Evolutionary conservation across 2,329 filamentous ascomycete species (phyloP), one percentile per base, ranked within the genome.

Genomic region (Aspergillus novofumigatus): DNA sequence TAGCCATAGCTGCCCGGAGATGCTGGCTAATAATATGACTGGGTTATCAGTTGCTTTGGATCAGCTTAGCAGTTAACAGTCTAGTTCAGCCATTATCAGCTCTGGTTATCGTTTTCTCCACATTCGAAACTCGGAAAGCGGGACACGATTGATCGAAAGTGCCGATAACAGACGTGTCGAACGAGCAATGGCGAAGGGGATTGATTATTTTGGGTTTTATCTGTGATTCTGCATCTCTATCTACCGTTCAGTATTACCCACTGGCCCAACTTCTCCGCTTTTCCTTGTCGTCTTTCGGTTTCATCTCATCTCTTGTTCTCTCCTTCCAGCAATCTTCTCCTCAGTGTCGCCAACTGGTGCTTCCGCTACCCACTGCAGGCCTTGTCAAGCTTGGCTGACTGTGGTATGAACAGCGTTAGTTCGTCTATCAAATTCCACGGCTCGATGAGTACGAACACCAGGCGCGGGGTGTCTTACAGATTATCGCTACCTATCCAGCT

Each of bases 361-460:
- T 56, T 28, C n/a, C 44, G 32, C 35, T 5, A 35, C 25, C 45
- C 32, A 52, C 23, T 48, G 26, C 59, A 62, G 5, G 32, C 32
- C 32, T 38, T 38, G 32, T 38, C 14, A 17, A 17, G 14, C 32
- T 38, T 3, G 32, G 14, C 32, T 38, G 32, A 38, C 14, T 17
- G 32, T 38, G 32, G 32, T 59, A 51, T 45, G 49, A 51, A 21
- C 26, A 53, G 42, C 48, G 50, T 35, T 44, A 17, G 54, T 56
- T 47, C 51, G 57, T 52, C 60, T 59, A 61, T 62, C 63, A 56
- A 59, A 38, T 7, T 59, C 66, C 61, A 65, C 61, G 68, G 67
- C 65, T 72, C 69, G 69, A 72, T 72, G 70, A 68, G 62, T 63
- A 65, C 64, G 65, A 69, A 62, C 62, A 69, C 66, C 64, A 68